Conservation (phyloP, 305 asterid genomes). For the Fraxinus albicans region DNA sequence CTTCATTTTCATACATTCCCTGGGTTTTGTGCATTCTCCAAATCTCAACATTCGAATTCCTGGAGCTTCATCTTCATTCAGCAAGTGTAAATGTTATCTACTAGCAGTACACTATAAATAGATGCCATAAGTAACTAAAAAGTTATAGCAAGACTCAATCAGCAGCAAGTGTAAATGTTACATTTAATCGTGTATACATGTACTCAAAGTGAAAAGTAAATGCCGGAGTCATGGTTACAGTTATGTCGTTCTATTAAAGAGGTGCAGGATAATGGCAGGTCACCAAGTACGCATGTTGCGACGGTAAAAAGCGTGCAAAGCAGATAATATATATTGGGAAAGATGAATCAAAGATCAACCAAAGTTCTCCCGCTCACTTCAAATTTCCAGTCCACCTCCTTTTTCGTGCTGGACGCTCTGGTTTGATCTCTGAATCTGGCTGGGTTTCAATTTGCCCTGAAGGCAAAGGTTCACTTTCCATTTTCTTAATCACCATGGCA, state of each 20-base stretch:
- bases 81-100: too few relatives aligned
- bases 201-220: conserved; percentile 17
- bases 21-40: neutral
- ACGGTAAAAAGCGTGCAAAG: neutral
- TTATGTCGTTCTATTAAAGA: conserved; percentile 4
- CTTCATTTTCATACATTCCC: neutral
- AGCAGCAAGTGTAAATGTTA: conserved; percentile 27
- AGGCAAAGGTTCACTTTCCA: conserved; percentile 54
- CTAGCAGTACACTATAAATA: conserved; percentile 22
- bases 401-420: conserved; percentile 93
- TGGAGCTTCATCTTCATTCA: neutral
- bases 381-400: conserved; percentile 84
- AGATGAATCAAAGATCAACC: conserved; percentile 2
- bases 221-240: conserved; percentile 21
- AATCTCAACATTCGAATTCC: neutral
- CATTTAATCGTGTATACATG: conserved; percentile 32
- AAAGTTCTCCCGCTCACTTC: neutral
- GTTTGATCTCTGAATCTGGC: conserved; percentile 59
- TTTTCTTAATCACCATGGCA: conserved; percentile 37
- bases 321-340: conserved; percentile 4
- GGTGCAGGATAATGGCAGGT: conserved; percentile 14
- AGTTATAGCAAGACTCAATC: conserved; percentile 24
- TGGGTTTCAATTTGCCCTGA: conserved; percentile 46
- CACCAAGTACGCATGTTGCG: neutral
- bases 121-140: conserved; percentile 6